Conservation (phyloP, 495 filamentous ascomycete species). For the Bacidia gigantensis region DNA sequence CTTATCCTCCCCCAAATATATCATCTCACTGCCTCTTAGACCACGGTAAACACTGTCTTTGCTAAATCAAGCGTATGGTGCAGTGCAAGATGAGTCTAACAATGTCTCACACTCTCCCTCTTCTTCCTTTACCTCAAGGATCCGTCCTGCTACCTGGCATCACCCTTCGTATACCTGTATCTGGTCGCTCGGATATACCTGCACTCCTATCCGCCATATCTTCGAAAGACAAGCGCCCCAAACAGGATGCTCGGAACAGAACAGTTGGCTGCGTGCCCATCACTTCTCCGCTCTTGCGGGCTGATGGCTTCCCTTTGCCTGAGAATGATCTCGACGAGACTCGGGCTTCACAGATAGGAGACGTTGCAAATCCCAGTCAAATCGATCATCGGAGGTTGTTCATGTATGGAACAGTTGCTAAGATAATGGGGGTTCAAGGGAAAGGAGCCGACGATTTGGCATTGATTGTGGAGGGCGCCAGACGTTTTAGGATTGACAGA, state of each 20-base stretch:
- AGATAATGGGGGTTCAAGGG: conserved; percentile 72
- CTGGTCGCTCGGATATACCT: conserved; percentile 67
- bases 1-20: no score
- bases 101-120: conserved; percentile 43
- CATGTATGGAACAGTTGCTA: conserved; percentile 61
- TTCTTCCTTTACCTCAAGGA: conserved; percentile 63
- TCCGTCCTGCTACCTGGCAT: conserved; percentile 70
- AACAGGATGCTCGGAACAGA: conserved; percentile 48
- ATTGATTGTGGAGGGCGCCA: conserved; percentile 73
- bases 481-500: conserved; percentile 61
- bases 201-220: conserved; percentile 68
- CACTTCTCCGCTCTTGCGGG: conserved; percentile 51
- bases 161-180: conserved; percentile 59
- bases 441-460: conserved; percentile 63
- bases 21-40: no score
- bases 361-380: conserved; percentile 39
- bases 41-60: no score
- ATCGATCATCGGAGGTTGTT: conserved; percentile 61
- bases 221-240: conserved; percentile 47
- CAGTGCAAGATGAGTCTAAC: conserved; percentile 20
- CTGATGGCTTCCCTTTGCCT: conserved; percentile 57
- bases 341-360: neutral
- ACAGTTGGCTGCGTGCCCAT: conserved; percentile 74
- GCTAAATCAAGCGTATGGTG: no score
- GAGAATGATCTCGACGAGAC: conserved; percentile 33